Evolutionary conservation across 129 eudicot species (phyloP).

Genomic region (Smallanthus sonchifolius): DNA sequence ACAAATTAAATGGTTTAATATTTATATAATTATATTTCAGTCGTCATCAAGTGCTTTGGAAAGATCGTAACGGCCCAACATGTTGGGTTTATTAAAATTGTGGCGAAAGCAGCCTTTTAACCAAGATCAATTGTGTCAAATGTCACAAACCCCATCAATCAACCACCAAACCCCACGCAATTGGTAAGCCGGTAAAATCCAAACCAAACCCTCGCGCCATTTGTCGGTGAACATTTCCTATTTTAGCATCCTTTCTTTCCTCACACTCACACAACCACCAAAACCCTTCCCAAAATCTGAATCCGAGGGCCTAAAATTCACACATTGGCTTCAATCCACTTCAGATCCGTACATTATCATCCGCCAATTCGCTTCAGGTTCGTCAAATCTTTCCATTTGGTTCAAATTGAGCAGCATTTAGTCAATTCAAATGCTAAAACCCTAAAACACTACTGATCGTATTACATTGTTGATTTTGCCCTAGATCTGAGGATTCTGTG

Average conservation of each 20-base stretch:
- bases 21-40: too few relatives aligned
- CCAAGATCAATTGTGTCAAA: not conserved
- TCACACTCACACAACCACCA: not conserved
- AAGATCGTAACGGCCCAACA: not conserved
- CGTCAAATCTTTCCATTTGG: not conserved
- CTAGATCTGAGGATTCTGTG: slow-evolving; percentile 16
- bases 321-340: slow-evolving; percentile 4
- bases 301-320: not conserved
- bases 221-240: slow-evolving; percentile 29
- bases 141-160: not conserved
- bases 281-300: not conserved
- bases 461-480: not conserved
- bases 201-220: slow-evolving; percentile 23
- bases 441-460: not conserved
- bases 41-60: not conserved
- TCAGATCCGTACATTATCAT: slow-evolving; percentile 22
- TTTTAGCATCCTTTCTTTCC: slow-evolving; percentile 8
- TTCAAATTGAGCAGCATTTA: not conserved
- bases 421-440: not conserved
- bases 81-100: slow-evolving; percentile 12
- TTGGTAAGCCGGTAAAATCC: not conserved
- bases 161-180: not conserved
- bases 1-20: too few relatives aligned
- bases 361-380: slow-evolving; percentile 12
- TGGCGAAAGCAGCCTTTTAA: slow-evolving; percentile 24